Conservation (phyloP, 2,329 filamentous ascomycete genomes). For the Gyromitra esculenta region DNA sequence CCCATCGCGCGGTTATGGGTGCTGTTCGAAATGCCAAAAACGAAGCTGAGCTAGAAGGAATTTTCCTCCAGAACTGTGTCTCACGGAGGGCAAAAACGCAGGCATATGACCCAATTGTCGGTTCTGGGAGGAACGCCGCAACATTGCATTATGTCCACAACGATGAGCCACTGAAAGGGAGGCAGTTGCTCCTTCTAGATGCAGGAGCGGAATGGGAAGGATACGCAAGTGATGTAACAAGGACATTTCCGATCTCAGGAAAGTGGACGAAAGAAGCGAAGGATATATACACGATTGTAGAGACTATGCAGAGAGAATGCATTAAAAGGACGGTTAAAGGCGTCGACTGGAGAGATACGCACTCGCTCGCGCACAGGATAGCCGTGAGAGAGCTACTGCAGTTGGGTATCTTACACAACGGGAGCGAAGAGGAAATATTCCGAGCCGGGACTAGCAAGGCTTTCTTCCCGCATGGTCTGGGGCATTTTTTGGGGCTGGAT, state of each 20-base stretch:
- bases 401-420: conserved; percentile 76
- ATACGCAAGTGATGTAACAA: conserved; percentile 90
- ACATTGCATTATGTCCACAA: conserved; percentile 89
- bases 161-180: conserved; percentile 73
- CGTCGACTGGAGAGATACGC: conserved; percentile 75
- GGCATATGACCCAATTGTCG: conserved; percentile 89
- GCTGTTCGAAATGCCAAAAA: conserved; percentile 71
- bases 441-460: conserved; percentile 67
- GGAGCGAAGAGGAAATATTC: conserved; percentile 67
- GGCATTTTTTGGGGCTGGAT: conserved; percentile 73
- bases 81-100: conserved; percentile 77
- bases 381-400: conserved; percentile 75
- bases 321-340: conserved; percentile 76
- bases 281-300: conserved; percentile 79
- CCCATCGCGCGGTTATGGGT: conserved; percentile 73
- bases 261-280: conserved; percentile 74
- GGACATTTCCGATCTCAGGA: conserved; percentile 82
- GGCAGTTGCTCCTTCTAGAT: conserved; percentile 82
- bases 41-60: conserved; percentile 84
- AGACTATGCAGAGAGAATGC: conserved; percentile 81
- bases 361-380: conserved; percentile 76
- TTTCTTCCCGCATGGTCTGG: conserved; percentile 72
- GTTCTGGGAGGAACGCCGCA: conserved; percentile 80
- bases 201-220: conserved; percentile 85
- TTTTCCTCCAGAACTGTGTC: conserved; percentile 78